Evolutionary conservation across 495 filamentous ascomycete species (phyloP).

Genomic region (Neurospora terricola): DNA sequence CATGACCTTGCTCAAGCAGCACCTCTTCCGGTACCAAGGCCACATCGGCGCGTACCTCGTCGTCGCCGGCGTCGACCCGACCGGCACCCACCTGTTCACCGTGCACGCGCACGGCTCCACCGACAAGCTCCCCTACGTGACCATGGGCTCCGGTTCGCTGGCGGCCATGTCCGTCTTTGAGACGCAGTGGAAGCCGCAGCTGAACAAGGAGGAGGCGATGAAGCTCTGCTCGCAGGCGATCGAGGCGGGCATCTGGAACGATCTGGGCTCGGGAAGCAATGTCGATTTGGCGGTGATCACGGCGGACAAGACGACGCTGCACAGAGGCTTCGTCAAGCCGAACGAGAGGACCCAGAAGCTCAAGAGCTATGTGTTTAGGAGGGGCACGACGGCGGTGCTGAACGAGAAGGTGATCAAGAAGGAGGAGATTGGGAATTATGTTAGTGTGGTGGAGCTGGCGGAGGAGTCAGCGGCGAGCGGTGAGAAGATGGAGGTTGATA

Average conservation of each 20-base stretch:
- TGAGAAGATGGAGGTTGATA: constrained; percentile 94
- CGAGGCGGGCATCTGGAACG: constrained; percentile 97
- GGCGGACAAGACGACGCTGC: constrained; percentile 79
- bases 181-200: constrained; percentile 77
- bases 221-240: constrained; percentile 80
- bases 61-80: constrained; percentile 94
- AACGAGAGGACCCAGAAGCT: constrained; percentile 89
- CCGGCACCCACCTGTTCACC: constrained; percentile 91
- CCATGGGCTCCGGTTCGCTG: constrained; percentile 92
- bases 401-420: constrained; percentile 89
- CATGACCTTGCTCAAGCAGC: constrained; percentile 99
- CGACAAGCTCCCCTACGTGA: constrained; percentile 98
- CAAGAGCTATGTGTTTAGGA: constrained; percentile 79
- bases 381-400: constrained; percentile 84
- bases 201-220: constrained; percentile 75
- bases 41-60: constrained; percentile 98
- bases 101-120: constrained; percentile 98
- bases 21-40: constrained; percentile 96
- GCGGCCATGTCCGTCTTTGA: constrained; percentile 99
- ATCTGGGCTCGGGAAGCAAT: constrained; percentile 92
- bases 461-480: constrained; percentile 43
- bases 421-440: constrained; percentile 90
- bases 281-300: constrained; percentile 96
- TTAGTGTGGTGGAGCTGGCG: constrained; percentile 78
- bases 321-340: constrained; percentile 83